Evolutionary conservation across 1,284 basidiomycete species (phyloP).

Genomic region (Calocybe gambosa): DNA sequence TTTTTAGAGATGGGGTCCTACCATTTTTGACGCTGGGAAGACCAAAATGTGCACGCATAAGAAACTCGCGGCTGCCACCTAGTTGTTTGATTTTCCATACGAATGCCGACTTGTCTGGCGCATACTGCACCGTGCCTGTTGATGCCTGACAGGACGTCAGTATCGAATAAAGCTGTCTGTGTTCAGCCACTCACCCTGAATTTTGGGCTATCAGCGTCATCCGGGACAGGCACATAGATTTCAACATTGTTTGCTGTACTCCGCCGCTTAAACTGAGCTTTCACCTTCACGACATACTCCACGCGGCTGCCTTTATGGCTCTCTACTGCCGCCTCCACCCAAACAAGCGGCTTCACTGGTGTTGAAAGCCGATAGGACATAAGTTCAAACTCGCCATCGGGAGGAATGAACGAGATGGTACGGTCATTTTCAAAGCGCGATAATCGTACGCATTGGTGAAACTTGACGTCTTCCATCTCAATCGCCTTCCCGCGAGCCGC

Average conservation of each 20-base stretch:
- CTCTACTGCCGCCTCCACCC: constrained; percentile 97
- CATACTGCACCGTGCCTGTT: constrained; percentile 90
- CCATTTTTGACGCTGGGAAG: constrained; percentile 85
- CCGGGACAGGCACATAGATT: constrained; percentile 96
- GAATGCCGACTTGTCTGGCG: constrained; percentile 92
- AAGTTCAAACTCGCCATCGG: constrained; percentile 97
- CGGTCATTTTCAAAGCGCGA: constrained; percentile 98
- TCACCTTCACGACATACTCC: constrained; percentile 98
- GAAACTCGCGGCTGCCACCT: constrained; percentile 87
- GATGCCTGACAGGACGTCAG: constrained; percentile 53
- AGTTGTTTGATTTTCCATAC: constrained; percentile 98
- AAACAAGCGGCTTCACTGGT: constrained; percentile 95
- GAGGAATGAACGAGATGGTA: constrained; percentile 98
- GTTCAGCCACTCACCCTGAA: constrained; percentile 64
- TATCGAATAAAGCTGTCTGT: background rate
- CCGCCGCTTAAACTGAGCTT: constrained; percentile 95
- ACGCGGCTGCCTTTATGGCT: constrained; percentile 90
- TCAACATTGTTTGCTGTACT: constrained; percentile 99
- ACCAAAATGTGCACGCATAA: constrained; percentile 96
- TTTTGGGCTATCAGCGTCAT: constrained; percentile 97
- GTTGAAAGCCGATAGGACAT: constrained; percentile 97
- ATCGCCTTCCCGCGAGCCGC: constrained; percentile 96
- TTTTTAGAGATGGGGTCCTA: constrained; percentile 29
- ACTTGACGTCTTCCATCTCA: constrained; percentile 99
- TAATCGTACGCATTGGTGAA: constrained; percentile 99